Evolutionary conservation across 306 rosid species (phyloP).

Genomic region (Fragaria vesca): DNA sequence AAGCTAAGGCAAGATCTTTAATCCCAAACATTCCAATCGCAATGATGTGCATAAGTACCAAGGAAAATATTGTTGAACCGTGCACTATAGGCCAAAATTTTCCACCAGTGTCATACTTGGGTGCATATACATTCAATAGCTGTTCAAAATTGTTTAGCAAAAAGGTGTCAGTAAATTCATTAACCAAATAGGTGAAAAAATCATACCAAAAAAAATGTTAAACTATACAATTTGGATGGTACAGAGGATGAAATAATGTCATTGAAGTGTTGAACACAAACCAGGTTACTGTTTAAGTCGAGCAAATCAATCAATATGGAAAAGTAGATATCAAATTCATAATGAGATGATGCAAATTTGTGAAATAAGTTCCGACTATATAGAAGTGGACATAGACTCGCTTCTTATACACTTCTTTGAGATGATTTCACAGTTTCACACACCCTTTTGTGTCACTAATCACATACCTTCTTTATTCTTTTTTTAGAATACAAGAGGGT

Average conservation of each 20-base stretch:
- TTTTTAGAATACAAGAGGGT: not conserved
- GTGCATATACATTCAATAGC: slow-evolving; percentile 70
- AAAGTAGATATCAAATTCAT: not conserved
- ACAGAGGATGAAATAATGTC: not conserved
- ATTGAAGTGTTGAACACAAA: not conserved
- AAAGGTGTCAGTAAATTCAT: not conserved
- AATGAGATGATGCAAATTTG: not conserved
- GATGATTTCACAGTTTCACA: not conserved
- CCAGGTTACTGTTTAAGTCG: not conserved
- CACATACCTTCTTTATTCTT: not conserved
- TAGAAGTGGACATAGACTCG: not conserved
- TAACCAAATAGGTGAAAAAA: not conserved
- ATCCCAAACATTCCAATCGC: slow-evolving; percentile 79
- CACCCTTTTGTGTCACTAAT: not conserved
- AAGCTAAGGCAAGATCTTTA: slow-evolving; percentile 62
- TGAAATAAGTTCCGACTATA: not conserved
- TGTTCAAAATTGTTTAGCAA: slow-evolving; percentile 30
- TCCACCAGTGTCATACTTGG: slow-evolving; percentile 69
- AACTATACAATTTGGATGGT: not conserved
- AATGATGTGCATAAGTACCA: slow-evolving; percentile 78
- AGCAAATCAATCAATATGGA: not conserved
- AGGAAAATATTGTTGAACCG: slow-evolving; percentile 61
- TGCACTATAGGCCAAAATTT: slow-evolving; percentile 76
- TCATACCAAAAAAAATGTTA: not conserved
- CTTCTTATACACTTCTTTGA: not conserved